Percentiles rank a stretch among this genome's conserved stretches.
Evolutionary conservation across 257 asterid species (phyloP).

Genomic region (Ballota nigra): DNA sequence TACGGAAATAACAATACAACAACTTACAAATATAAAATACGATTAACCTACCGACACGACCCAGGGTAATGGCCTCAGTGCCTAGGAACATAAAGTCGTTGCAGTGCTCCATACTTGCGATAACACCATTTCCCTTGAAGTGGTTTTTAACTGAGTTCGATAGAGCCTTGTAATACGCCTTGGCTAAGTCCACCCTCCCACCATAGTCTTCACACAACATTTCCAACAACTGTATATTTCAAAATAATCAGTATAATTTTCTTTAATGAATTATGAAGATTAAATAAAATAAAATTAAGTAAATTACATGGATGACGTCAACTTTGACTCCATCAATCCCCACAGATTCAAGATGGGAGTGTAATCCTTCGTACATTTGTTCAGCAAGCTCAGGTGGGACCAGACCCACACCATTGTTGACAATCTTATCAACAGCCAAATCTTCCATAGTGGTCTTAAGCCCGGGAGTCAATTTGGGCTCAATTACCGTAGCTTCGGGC

Average conservation of each 20-base stretch:
- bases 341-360: slow-evolving; percentile 74
- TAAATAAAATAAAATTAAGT: not conserved
- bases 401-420: slow-evolving; percentile 83
- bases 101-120: slow-evolving; percentile 98
- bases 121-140: slow-evolving; percentile 93
- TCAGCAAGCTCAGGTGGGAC: slow-evolving; percentile 75
- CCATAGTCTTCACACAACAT: slow-evolving; percentile 90
- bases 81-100: slow-evolving; percentile 97
- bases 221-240: slow-evolving; percentile 55
- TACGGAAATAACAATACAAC: no score
- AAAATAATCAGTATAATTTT: not conserved
- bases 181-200: slow-evolving; percentile 85
- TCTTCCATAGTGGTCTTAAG: slow-evolving; percentile 88
- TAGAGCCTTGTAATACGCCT: slow-evolving; percentile 77
- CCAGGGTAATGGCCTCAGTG: slow-evolving; percentile 74
- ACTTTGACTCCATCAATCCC: slow-evolving; percentile 97
- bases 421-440: slow-evolving; percentile 87
- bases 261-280: no score
- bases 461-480: slow-evolving; percentile 76
- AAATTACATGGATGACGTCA: slow-evolving; percentile 80
- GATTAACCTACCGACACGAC: slow-evolving; percentile 72
- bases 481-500: slow-evolving; percentile 61
- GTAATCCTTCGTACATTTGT: slow-evolving; percentile 74
- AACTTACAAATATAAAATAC: not conserved
- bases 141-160: slow-evolving; percentile 66